Conservation (phyloP, 257 asterid species). For the Scutellaria galericulata region DNA sequence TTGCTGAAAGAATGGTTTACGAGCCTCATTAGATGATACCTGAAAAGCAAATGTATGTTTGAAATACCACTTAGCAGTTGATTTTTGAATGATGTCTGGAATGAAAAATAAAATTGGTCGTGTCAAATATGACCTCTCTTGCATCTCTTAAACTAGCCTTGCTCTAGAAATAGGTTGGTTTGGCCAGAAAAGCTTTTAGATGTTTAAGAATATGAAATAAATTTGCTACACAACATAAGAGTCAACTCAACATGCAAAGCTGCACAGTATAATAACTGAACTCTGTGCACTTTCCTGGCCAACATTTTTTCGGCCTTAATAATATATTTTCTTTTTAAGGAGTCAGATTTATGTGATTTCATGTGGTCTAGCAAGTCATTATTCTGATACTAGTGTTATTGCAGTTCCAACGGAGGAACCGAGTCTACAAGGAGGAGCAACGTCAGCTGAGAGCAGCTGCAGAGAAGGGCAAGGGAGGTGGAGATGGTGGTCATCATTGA, state of each 20-base stretch:
- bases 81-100: conserved; percentile 14
- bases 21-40: neutral
- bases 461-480: conserved; percentile 71
- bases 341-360: neutral
- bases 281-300: neutral
- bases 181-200: conserved; percentile 2
- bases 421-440: conserved; percentile 97
- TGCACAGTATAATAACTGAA: neutral
- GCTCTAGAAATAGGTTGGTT: conserved; percentile 5
- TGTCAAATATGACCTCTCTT: neutral
- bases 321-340: neutral
- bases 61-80: neutral
- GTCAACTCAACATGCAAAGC: neutral
- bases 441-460: conserved; percentile 88
- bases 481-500: conserved; percentile 68
- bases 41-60: neutral
- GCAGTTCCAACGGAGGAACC: conserved; percentile 93
- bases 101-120: neutral
- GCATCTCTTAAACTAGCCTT: neutral
- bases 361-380: no score
- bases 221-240: neutral
- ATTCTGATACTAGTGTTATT: conserved; percentile 28
- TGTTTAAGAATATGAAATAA: conserved; percentile 13
- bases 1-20: neutral
- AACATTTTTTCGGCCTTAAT: conserved; percentile 7